Conservation (phyloP, 2,329 filamentous ascomycete genomes). For the Colletotrichum acutatum region DNA sequence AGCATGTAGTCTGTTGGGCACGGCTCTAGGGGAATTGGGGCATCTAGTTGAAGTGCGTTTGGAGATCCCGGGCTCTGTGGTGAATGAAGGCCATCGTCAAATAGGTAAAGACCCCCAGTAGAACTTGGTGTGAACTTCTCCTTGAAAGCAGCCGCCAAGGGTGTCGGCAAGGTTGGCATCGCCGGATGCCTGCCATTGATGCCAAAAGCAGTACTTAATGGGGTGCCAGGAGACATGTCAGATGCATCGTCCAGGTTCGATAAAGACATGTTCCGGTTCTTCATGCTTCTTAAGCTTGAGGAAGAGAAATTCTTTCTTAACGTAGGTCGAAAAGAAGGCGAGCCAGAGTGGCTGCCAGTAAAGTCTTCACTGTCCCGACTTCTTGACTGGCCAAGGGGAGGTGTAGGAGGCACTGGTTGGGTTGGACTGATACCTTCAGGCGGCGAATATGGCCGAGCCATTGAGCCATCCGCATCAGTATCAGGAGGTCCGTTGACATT, state of each 20-base stretch:
- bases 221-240: slow-evolving; percentile 79
- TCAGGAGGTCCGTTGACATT: not conserved
- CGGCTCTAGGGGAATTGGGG: slow-evolving; percentile 84
- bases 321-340: slow-evolving; percentile 61
- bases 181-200: slow-evolving; percentile 59
- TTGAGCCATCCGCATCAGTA: not conserved
- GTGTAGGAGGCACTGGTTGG: slow-evolving; percentile 34
- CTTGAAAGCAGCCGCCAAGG: slow-evolving; percentile 71
- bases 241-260: slow-evolving; percentile 70
- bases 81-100: slow-evolving; percentile 85
- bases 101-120: slow-evolving; percentile 79
- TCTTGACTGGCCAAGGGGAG: slow-evolving; percentile 43
- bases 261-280: slow-evolving; percentile 78
- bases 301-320: slow-evolving; percentile 78
- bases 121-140: slow-evolving; percentile 67
- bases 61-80: slow-evolving; percentile 72
- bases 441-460: slow-evolving; percentile 27
- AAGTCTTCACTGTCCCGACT: slow-evolving; percentile 50
- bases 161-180: slow-evolving; percentile 75
- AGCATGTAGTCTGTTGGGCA: slow-evolving; percentile 90
- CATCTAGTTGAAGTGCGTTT: slow-evolving; percentile 69
- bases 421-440: slow-evolving; percentile 35
- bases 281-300: slow-evolving; percentile 76
- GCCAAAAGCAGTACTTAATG: slow-evolving; percentile 75
- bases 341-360: slow-evolving; percentile 57